These are phyloP conservation scores for Calocera viscosa DNA, from an alignment of 768 basidiomycete genomes.

Conservation along the genomic window DNA sequence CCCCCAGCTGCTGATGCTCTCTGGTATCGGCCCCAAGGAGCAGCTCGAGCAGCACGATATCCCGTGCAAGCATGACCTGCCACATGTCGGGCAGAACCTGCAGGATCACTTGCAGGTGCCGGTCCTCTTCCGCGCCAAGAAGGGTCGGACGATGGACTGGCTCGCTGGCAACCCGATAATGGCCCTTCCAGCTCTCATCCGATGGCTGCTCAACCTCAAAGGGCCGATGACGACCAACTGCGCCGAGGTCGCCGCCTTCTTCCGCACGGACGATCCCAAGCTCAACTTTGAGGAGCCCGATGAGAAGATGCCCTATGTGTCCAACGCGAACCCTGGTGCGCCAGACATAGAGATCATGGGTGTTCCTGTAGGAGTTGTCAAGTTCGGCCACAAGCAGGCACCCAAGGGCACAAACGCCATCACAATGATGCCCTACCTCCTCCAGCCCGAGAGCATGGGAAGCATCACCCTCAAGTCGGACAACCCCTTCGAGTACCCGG, in stretches of 20 bases:
- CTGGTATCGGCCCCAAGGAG: conserved; percentile 31
- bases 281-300: not conserved
- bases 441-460: conserved; percentile 15
- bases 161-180: not conserved
- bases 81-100: conserved; percentile 34
- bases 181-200: not conserved
- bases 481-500: conserved; percentile 22
- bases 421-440: not conserved
- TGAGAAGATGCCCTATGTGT: not conserved
- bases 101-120: conserved; percentile 21
- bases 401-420: not conserved
- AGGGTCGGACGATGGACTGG: not conserved
- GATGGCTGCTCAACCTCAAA: not conserved
- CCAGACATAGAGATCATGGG: conserved; percentile 15
- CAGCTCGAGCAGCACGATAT: conserved; percentile 27
- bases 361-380: not conserved
- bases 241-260: not conserved
- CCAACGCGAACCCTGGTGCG: conserved; percentile 1
- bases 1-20: conserved; percentile 34
- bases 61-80: conserved; percentile 27
- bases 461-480: conserved; percentile 20
- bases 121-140: not conserved
- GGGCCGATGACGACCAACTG: not conserved
- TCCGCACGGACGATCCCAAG: not conserved
- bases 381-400: not conserved